Evolutionary conservation across 805 yeast genomes (phyloP), one percentile per base, ranked within the genome.

Genomic region (Candida stauntonica): DNA sequence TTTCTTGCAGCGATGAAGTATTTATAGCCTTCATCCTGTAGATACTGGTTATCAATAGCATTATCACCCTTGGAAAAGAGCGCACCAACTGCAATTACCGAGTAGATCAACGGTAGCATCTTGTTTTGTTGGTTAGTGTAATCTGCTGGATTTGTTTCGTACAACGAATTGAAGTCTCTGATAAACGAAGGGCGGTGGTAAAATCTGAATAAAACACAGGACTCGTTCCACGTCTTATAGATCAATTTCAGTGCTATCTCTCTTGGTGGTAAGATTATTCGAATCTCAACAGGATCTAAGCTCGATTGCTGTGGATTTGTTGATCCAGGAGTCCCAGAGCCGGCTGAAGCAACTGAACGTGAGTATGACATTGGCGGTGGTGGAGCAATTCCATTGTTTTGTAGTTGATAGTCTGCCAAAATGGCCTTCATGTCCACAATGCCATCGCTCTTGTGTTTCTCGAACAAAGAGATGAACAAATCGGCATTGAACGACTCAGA

Each of bases 1-100:
- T 81, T 81, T 48, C 95, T 66, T 1, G 95, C 95, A 18, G 93
- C 95, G 48, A 83, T 74, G 55, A 87, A 87, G 60, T 86, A 87
- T 52, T 70, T 73, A 61, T 84, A 87, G 5, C 95, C 95, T 52
- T 86, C 95, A 42, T 66, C 72, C 36, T 65, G 67, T 20, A 64
- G 40, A 37, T 62, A 62, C 41, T 57, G 62, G 36, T 58, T 55
- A 38, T 52, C 58, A 31, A 55, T 54, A 6, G 53, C 58, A 33
- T 54, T 55, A 32, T 55, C 57, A 24, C 54, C 56, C 36, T 64
- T 63, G 18, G 81, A 73, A 47, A 87, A 87, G 31, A 87, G 63
- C 2, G 87, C 85, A 15, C 96, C 96, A 36, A 86, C 86, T 0
- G 96, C 95, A 66, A 87, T 74, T 5, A 84, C 84, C 0, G 93